Evolutionary conservation across 164 flowering plant genomes (phyloP), one percentile per base, ranked within the genome.

Genomic region (Magnolia officinalis): DNA sequence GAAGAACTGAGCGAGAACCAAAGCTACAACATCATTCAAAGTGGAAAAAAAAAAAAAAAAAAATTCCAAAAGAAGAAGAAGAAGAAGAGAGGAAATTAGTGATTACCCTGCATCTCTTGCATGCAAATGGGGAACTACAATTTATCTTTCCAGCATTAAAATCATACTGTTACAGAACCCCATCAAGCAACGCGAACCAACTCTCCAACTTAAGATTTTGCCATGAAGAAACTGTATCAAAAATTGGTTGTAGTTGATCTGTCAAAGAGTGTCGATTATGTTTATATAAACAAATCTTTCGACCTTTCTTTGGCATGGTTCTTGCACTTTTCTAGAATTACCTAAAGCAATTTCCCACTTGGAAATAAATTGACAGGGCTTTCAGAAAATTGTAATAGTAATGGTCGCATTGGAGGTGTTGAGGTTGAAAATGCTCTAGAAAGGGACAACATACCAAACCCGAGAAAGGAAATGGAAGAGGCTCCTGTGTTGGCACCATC

Each of bases 1-100:
- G 85, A 70, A 96, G 87, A 82, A 94, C 83, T 10, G 55, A 96
- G 81, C 18, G 99, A 96, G 84, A 96, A 90, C 99, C 98, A 94
- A 20, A 96, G 78, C 98, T 95, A 24, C 26, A 24, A 91, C 88
- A 87, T 70, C 2, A 18, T 70, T 63, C 6, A 10, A 14, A 52
- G 14, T 8, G 9, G 1, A 2, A 24, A 52, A 52, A 52, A 52
- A 52, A 52, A 52, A 1, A 1, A 1, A n/a, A n/a, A n/a, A n/a
- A n/a, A n/a, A n/a, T n/a, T n/a, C 26, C 26, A 7, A 52, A 52
- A 52, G 1, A 7, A 52, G 13, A 52, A 72, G 1, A 23, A 37
- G 26, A n/a, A 64, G 18, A 52, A 19, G 37, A 24, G 10, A 20
- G 14, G 71, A 24, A 37, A 66, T 76, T 13, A 73, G 51, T n/a